Evolutionary conservation across 2,329 filamentous ascomycete species (phyloP).

Genomic region (Rutstroemia sp.): DNA sequence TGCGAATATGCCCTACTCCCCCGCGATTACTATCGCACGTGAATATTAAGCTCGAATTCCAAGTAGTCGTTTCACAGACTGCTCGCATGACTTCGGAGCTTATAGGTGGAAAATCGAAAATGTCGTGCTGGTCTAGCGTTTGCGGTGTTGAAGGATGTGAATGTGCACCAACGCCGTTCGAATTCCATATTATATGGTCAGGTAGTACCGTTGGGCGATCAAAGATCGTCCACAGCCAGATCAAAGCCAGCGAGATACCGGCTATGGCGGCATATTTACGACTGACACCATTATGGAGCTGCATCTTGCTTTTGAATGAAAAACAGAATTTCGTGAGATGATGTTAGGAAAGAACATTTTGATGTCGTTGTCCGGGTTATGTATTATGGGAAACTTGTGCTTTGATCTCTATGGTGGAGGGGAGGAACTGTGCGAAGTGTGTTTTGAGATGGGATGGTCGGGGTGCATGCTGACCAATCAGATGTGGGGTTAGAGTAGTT

Average conservation of each 20-base stretch:
- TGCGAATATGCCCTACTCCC: slow-evolving; percentile 34
- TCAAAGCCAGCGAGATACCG: slow-evolving; percentile 9
- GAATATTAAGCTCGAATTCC: slow-evolving; percentile 32
- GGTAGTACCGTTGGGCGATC: slow-evolving; percentile 14
- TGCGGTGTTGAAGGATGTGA: neutral
- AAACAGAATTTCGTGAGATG: neutral
- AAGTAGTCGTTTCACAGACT: slow-evolving; percentile 29
- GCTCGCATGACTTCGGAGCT: slow-evolving; percentile 31
- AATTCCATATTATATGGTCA: slow-evolving; percentile 10
- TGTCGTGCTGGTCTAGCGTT: slow-evolving; percentile 12
- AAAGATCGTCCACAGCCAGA: slow-evolving; percentile 21
- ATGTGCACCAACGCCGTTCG: neutral
- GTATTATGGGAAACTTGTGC: slow-evolving; percentile 1
- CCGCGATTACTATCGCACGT: slow-evolving; percentile 35
- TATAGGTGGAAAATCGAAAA: slow-evolving; percentile 33
- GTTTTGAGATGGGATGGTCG: slow-evolving; percentile 6
- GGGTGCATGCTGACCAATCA: slow-evolving; percentile 1
- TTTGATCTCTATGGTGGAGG: slow-evolving; percentile 5
- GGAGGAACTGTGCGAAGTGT: slow-evolving; percentile 6
- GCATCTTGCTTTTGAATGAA: neutral
- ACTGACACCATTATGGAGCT: slow-evolving; percentile 9
- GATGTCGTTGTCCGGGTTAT: slow-evolving; percentile 1
- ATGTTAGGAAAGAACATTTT: neutral
- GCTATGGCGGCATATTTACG: slow-evolving; percentile 18
- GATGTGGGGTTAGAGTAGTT: neutral